Evolutionary conservation across 305 asterid genomes (phyloP), one percentile per base, ranked within the genome.

Genomic region (Solanum chacoense): DNA sequence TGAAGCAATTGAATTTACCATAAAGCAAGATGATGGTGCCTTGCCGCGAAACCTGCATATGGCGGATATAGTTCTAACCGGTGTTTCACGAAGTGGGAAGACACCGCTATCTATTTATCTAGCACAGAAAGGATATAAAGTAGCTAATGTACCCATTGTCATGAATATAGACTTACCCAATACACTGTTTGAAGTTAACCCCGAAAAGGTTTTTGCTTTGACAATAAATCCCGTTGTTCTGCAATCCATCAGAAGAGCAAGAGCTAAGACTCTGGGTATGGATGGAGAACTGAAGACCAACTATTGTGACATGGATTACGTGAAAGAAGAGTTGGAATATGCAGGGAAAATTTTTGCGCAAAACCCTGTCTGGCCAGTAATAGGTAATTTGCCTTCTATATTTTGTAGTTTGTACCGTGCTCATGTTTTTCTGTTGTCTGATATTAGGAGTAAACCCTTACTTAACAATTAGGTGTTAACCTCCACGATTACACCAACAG

Each of bases 11-110:
- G 99, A 96, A 92, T 97, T 97, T 91, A 97, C 99, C 59, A 96
- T 97, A 50, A 97, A 97, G 94, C 99, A 97, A 87, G 99, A 97
- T 40, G 99, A 97, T 89, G 99, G 98, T 5, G 98, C 99, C n/a
- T 89, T 96, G 88, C 99, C 99, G 0, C 87, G 92, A 71, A 96
- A 97, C 85, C 92, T 97, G 81, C 95, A 89, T 20, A 93, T 91
- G 90, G 97, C 99, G 2, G 99, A 97, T 55, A 91, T 97, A 12
- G 78, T 97, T 88, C 98, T 97, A 87, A 89, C 98, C 5, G 98
- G 99, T 14, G 98, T 97, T 35, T 97, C 99, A 34, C 98, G 99
- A 72, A 91, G 95, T 1, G 99, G 99, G 85, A 97, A 97, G 91
- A 97, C 99, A 5, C 99, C 99, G 0, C 90, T 97, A 90, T 97